Evolutionary conservation across 257 asterid species (phyloP).

Genomic region (Cordia subcordata): DNA sequence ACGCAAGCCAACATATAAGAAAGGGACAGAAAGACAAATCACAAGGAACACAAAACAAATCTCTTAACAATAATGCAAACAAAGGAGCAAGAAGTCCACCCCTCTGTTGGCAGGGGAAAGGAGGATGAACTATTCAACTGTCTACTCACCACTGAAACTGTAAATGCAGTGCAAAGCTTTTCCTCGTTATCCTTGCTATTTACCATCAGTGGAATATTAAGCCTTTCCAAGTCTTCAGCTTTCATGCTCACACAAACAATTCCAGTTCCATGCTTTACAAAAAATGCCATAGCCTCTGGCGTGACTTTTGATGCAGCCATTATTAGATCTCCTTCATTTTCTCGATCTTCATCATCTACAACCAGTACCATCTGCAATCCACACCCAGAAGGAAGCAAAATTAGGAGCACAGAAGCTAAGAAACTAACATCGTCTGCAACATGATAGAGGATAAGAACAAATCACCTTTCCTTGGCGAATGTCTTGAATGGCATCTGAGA

Average conservation of each 20-base stretch:
- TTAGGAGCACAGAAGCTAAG: neutral
- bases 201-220: conserved; percentile 88
- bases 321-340: conserved; percentile 94
- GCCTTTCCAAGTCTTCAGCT: conserved; percentile 83
- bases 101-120: neutral
- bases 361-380: conserved; percentile 80
- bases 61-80: neutral
- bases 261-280: conserved; percentile 96
- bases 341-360: conserved; percentile 96
- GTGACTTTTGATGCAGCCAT: conserved; percentile 97
- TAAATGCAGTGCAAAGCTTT: conserved; percentile 88
- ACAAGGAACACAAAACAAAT: too few relatives aligned
- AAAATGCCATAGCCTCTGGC: conserved; percentile 93
- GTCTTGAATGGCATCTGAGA: conserved; percentile 79
- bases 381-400: conserved; percentile 2
- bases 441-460: conserved; percentile 11
- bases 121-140: neutral
- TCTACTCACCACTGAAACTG: conserved; percentile 84
- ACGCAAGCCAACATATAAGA: too few relatives aligned
- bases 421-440: neutral
- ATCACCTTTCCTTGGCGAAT: conserved; percentile 87
- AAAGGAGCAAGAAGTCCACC: neutral
- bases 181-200: conserved; percentile 82
- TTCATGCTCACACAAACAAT: conserved; percentile 98
- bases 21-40: too few relatives aligned